phyloP scores from a whole-genome alignment of 1,284 basidiomycete species.

The Rhodotorula sp. region DNA sequence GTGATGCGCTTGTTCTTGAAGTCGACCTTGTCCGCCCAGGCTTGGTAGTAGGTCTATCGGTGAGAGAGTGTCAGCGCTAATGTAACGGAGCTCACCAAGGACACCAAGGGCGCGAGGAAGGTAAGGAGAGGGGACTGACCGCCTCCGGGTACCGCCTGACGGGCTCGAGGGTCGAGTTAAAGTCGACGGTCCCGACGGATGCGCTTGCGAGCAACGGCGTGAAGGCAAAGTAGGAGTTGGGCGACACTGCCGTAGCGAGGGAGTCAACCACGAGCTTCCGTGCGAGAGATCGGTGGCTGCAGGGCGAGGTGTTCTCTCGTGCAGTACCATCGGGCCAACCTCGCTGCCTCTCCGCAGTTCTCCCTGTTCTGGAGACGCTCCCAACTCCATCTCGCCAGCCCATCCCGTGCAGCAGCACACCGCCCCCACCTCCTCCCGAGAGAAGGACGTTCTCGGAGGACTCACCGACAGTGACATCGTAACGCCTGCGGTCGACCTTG shows the following conservation, averaged over 20 bases:
- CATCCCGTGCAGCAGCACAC: conserved; percentile 15
- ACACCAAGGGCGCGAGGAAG: too few relatives aligned
- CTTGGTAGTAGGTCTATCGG: conserved; percentile 51
- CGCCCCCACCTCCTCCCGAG: too few relatives aligned
- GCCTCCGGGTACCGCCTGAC: conserved; percentile 54
- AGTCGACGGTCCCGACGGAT: conserved; percentile 79
- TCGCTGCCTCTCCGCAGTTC: too few relatives aligned
- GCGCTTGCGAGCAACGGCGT: conserved; percentile 61
- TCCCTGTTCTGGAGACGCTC: too few relatives aligned
- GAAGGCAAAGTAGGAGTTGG: conserved; percentile 78
- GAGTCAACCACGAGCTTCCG: conserved; percentile 17
- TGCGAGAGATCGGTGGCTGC: too few relatives aligned
- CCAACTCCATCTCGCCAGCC: too few relatives aligned
- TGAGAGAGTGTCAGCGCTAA: not conserved
- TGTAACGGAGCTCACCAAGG: too few relatives aligned
- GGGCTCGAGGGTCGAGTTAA: conserved; percentile 75
- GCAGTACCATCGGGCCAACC: too few relatives aligned
- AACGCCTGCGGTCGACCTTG: conserved; percentile 49
- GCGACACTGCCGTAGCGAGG: conserved; percentile 66
- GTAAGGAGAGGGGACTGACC: not conserved
- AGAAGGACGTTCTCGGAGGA: not conserved
- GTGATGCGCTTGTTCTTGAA: conserved; percentile 63
- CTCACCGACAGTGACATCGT: conserved; percentile 37
- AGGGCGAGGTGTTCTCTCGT: too few relatives aligned
- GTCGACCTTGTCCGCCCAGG: conserved; percentile 57